A percentile compares a stretch with the other conserved stretches of the same genome.
phyloP scores from a whole-genome alignment of 768 basidiomycete genomes.

The Mycena chlorophos region DNA sequence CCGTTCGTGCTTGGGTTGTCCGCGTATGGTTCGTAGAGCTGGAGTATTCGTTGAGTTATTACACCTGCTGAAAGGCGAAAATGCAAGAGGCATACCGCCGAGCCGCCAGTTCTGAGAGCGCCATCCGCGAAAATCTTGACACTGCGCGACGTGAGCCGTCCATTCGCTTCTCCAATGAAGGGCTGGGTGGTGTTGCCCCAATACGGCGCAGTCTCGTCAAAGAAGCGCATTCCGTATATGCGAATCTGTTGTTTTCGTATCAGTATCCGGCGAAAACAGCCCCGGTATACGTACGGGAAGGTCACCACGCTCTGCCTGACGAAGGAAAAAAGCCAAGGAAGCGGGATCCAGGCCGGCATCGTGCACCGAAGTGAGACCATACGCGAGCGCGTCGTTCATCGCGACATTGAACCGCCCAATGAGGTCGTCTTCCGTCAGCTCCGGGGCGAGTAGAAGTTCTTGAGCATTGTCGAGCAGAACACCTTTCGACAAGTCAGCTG shows the following conservation, averaged over 20 bases:
- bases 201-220: conserved; percentile 53
- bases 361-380: conserved; percentile 85
- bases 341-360: conserved; percentile 64
- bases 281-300: conserved; percentile 39
- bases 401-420: conserved; percentile 58
- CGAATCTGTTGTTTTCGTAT: conserved; percentile 43
- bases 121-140: conserved; percentile 82
- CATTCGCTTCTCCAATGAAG: conserved; percentile 59
- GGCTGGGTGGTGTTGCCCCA: conserved; percentile 64
- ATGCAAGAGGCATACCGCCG: conserved; percentile 4
- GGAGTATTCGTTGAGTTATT: neutral
- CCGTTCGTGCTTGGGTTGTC: conserved; percentile 58
- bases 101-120: conserved; percentile 7
- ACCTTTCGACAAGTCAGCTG: conserved; percentile 40
- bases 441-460: conserved; percentile 65
- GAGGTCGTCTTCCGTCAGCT: conserved; percentile 58
- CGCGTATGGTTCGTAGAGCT: conserved; percentile 60
- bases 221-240: conserved; percentile 63
- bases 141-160: conserved; percentile 58
- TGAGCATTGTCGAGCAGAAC: conserved; percentile 89
- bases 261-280: too few relatives aligned
- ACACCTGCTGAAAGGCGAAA: neutral
- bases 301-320: conserved; percentile 39
- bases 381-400: conserved; percentile 63
- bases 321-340: conserved; percentile 62